These are phyloP conservation scores for Pseudocercospora eumusae DNA, from an alignment of 2,329 filamentous ascomycete genomes.

Conservation along the genomic window DNA sequence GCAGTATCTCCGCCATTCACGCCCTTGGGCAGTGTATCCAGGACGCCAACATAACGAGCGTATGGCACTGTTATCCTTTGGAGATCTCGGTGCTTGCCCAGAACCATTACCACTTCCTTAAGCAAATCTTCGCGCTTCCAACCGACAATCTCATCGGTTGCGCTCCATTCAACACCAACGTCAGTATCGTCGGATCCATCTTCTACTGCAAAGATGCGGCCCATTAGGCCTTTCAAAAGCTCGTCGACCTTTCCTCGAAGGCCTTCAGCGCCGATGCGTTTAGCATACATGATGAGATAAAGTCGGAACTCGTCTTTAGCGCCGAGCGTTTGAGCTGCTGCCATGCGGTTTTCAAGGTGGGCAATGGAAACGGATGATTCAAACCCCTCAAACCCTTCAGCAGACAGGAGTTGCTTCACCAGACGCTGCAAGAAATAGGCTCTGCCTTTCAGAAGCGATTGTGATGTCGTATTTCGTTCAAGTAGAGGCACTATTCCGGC, in stretches of 20 bases:
- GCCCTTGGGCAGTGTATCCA: background rate
- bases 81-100: slow-evolving; percentile 96
- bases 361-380: slow-evolving; percentile 90
- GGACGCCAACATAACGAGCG: slow-evolving; percentile 10
- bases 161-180: slow-evolving; percentile 63
- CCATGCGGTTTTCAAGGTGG: slow-evolving; percentile 91
- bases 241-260: slow-evolving; percentile 89
- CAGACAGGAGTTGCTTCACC: slow-evolving; percentile 82
- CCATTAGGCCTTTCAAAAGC: slow-evolving; percentile 76
- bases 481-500: slow-evolving; percentile 91
- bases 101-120: slow-evolving; percentile 86
- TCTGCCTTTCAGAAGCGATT: slow-evolving; percentile 85
- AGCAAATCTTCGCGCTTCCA: slow-evolving; percentile 87
- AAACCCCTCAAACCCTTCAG: slow-evolving; percentile 88
- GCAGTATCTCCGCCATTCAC: slow-evolving; percentile 8
- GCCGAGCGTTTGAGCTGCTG: slow-evolving; percentile 79
- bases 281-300: slow-evolving; percentile 98
- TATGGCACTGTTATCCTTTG: slow-evolving; percentile 86
- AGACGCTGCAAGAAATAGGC: slow-evolving; percentile 89
- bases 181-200: slow-evolving; percentile 48
- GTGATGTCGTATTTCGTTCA: slow-evolving; percentile 91
- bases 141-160: slow-evolving; percentile 75
- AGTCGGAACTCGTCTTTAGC: slow-evolving; percentile 90
- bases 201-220: slow-evolving; percentile 66
- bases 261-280: slow-evolving; percentile 88